These are phyloP conservation scores for Puccinia triticina DNA, from an alignment of 1,284 basidiomycete genomes.

Conservation along the genomic window DNA sequence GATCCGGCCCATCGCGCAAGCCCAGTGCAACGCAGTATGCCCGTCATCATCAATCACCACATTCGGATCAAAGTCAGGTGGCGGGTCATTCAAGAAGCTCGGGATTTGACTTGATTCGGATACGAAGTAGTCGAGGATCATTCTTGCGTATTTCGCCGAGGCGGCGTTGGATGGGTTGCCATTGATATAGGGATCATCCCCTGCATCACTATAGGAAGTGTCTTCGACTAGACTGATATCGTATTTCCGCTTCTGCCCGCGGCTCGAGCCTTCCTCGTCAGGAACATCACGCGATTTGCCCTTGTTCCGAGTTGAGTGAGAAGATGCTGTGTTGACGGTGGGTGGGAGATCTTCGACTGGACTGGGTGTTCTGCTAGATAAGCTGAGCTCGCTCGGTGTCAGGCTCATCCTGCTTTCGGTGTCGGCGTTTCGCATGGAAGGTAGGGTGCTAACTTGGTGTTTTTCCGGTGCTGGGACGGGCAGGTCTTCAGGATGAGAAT, in stretches of 20 bases:
- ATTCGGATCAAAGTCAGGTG: constrained; percentile 90
- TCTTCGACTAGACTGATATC: constrained; percentile 54
- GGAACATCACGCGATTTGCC: constrained; percentile 52
- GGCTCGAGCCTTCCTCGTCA: constrained; percentile 48
- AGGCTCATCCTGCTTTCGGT: constrained; percentile 31
- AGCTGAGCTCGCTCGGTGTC: constrained; percentile 54
- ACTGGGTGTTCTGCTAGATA: constrained; percentile 57
- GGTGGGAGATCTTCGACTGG: constrained; percentile 59
- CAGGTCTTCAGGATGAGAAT: constrained; percentile 34
- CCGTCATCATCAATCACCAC: constrained; percentile 98
- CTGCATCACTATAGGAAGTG: constrained; percentile 55
- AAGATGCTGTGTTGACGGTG: constrained; percentile 58
- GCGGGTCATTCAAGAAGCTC: constrained; percentile 81
- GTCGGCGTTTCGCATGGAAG: neutral
- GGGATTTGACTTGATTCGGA: constrained; percentile 95
- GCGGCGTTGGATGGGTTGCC: constrained; percentile 59
- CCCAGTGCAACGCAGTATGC: constrained; percentile 97
- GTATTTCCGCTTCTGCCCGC: constrained; percentile 54
- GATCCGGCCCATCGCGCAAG: constrained; percentile 97
- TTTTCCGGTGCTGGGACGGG: constrained; percentile 26
- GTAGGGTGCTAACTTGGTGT: neutral
- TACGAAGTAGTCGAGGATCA: constrained; percentile 98
- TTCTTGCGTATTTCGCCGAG: constrained; percentile 76
- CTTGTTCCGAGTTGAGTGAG: constrained; percentile 49
- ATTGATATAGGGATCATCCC: constrained; percentile 59